Evolutionary conservation across 2,329 filamentous ascomycete genomes (phyloP), one percentile per base, ranked within the genome.

Genomic region (Calonectria pteridis): DNA sequence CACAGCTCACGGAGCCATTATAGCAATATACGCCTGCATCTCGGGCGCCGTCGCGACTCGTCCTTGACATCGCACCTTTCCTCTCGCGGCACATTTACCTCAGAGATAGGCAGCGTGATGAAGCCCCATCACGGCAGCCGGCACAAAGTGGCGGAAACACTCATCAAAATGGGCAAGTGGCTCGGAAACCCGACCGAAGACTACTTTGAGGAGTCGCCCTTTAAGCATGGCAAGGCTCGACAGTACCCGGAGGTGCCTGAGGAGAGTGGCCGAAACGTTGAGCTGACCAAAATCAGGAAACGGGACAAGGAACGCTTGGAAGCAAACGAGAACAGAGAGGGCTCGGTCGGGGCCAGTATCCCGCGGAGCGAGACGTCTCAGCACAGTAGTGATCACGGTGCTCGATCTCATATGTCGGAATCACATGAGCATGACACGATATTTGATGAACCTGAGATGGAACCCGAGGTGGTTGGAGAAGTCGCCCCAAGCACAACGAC

Each of bases 201-300:
- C n/a, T 85, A 84, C 10, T 87, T 88, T 69, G 87, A 91, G 67
- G 85, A 88, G 35, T 86, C 85, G 0, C 85, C 85, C 1, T 91
- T 90, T 76, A 85, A 85, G 62, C 82, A 81, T 5, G 86, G 88
- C 23, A 83, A 83, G 53, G 87, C 88, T 4, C 79, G 82, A n/a
- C 84, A 85, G n/a, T 93, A 88, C 62, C 91, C 91, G 0, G 86
- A 88, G 68, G 84, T 91, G 0, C 91, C 91, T 0, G 91, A 89
- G 2, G 90, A 92, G 75, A 3, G 9, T 9, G 3, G 9, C 6
- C 69, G 69, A 23, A 71, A 59, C 6, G 9, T 28, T 3, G 5
- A 20, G 6, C 46, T 69, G 6, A 3, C 5, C 9, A 23, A 2
- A 2, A 69, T 69, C 13, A 40, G 43, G 46, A 26, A 53, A 18